Evolutionary conservation across 176 grass and related monocot species (phyloP).

Genomic region (Oryza coarctata): DNA sequence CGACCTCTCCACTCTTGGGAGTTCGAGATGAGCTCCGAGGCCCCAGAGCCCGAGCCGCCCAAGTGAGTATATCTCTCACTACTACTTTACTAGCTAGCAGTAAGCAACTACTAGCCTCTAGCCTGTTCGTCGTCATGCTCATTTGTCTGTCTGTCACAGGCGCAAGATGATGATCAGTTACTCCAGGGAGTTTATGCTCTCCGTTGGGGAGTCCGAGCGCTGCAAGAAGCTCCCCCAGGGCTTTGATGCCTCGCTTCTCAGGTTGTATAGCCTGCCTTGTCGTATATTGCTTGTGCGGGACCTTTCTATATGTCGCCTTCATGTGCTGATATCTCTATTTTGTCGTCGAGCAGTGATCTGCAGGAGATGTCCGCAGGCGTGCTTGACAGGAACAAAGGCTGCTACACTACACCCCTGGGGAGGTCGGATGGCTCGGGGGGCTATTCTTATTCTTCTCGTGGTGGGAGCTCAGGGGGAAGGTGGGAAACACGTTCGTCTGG

Average conservation of each 20-base stretch:
- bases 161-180: constrained; percentile 54
- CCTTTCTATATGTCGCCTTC: background rate
- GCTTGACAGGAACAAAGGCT: constrained; percentile 48
- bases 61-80: background rate
- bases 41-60: background rate
- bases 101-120: background rate
- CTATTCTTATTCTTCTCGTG: constrained; percentile 50
- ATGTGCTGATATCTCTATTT: background rate
- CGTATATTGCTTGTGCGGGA: background rate
- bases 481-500: constrained; percentile 82
- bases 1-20: background rate
- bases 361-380: constrained; percentile 45
- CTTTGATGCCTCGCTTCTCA: constrained; percentile 58
- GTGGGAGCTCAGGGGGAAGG: constrained; percentile 53
- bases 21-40: background rate
- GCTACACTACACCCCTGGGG: constrained; percentile 37
- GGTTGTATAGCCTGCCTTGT: constrained; percentile 32
- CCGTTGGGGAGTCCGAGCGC: constrained; percentile 48
- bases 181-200: constrained; percentile 77
- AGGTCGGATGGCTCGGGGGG: constrained; percentile 46
- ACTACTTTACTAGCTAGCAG: background rate
- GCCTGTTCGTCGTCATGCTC: background rate
- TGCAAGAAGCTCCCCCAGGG: constrained; percentile 75
- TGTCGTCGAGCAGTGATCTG: constrained; percentile 50
- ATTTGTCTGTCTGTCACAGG: constrained; percentile 10